phyloP scores from a whole-genome alignment of 495 filamentous ascomycete species.

The Chaetomium tenue region DNA sequence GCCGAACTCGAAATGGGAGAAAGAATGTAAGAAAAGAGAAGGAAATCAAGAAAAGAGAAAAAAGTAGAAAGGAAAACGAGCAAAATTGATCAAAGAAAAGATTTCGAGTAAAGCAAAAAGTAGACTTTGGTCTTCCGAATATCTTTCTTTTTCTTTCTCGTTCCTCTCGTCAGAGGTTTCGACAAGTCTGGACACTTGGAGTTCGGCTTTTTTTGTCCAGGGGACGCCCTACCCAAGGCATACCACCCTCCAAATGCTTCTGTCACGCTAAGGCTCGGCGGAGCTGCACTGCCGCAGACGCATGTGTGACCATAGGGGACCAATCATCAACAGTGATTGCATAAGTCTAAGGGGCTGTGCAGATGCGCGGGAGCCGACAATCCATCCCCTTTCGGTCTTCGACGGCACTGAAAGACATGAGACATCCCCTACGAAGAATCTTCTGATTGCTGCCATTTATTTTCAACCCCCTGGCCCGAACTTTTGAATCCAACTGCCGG shows the following conservation, averaged over 20 bases:
- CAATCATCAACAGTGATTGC: not conserved
- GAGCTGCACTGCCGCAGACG: not conserved
- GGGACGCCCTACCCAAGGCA: not conserved
- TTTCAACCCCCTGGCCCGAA: not conserved
- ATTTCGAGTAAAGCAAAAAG: too few relatives aligned
- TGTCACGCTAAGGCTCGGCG: not conserved
- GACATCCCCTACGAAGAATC: not conserved
- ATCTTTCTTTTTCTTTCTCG: too few relatives aligned
- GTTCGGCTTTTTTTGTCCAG: too few relatives aligned
- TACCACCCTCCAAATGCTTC: not conserved
- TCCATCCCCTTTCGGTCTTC: not conserved
- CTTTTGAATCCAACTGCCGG: not conserved
- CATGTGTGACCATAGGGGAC: not conserved
- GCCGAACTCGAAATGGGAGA: too few relatives aligned
- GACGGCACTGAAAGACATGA: not conserved
- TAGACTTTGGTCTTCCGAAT: too few relatives aligned
- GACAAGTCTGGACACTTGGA: too few relatives aligned
- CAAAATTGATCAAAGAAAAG: too few relatives aligned
- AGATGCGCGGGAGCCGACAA: not conserved
- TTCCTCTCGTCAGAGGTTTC: too few relatives aligned
- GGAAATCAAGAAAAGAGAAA: too few relatives aligned
- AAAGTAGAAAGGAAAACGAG: too few relatives aligned
- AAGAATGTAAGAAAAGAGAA: too few relatives aligned
- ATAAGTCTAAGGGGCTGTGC: not conserved
- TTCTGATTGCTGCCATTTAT: not conserved